A percentile compares a stretch with the other conserved stretches of the same genome.
Conservation (phyloP, 164 flowering plant species). For the Vitis cinerea region DNA sequence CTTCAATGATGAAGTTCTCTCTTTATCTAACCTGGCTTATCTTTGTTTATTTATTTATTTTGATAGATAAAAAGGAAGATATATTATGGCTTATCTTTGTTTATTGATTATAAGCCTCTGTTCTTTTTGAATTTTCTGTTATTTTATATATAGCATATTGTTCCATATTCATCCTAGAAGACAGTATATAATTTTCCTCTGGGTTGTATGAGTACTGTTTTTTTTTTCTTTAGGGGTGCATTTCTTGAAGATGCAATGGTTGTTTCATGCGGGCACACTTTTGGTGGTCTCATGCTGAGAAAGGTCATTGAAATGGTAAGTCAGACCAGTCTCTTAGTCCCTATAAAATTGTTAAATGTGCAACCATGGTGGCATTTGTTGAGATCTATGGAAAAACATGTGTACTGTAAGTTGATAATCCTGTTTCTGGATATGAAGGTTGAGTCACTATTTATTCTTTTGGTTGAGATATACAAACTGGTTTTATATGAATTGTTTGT, state of each 20-base stretch:
- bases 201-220: not conserved
- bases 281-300: constrained; percentile 88
- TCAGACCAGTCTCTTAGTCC: not conserved
- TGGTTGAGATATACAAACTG: not conserved
- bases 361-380: not conserved
- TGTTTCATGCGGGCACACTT: constrained; percentile 95
- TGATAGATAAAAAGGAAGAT: too few relatives aligned
- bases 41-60: too few relatives aligned
- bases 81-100: too few relatives aligned
- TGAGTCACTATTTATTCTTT: not conserved
- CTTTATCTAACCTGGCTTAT: too few relatives aligned
- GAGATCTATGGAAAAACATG: not conserved
- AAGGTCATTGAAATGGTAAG: constrained; percentile 82
- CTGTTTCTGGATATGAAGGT: not conserved
- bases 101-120: not conserved
- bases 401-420: not conserved
- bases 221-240: constrained; percentile 58
- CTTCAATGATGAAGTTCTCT: too few relatives aligned
- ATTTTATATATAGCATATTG: not conserved
- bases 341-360: not conserved
- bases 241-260: constrained; percentile 94
- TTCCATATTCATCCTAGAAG: too few relatives aligned
- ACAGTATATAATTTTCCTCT: not conserved
- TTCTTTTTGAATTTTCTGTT: not conserved
- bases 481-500: not conserved